Evolutionary conservation across 257 asterid species (phyloP).

Genomic region (Capsicum pubescens): DNA sequence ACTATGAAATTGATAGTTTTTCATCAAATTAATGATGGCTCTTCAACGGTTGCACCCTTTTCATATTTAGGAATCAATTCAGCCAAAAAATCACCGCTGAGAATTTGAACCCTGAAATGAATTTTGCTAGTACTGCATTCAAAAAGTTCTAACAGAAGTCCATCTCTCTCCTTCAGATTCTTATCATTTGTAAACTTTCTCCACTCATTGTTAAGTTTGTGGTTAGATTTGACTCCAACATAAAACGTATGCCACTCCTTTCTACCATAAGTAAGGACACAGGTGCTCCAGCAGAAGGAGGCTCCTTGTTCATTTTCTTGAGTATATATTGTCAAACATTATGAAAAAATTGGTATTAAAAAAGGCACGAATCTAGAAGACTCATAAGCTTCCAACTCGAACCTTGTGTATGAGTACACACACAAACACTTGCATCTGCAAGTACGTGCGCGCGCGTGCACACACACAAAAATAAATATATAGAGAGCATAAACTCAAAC

Average conservation of each 20-base stretch:
- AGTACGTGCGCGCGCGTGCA: no score
- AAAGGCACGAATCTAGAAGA: background rate
- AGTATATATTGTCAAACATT: conserved; percentile 32
- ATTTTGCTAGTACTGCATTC: conserved; percentile 8
- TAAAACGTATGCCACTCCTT: conserved; percentile 44
- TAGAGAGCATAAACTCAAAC: no score
- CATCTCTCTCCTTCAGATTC: conserved; percentile 50
- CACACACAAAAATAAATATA: no score
- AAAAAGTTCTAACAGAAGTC: conserved; percentile 53
- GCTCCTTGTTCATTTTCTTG: background rate
- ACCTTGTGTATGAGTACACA: background rate
- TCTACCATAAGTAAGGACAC: conserved; percentile 38
- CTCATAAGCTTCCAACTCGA: background rate
- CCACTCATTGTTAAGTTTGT: conserved; percentile 36
- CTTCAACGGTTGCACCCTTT: no score
- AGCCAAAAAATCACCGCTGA: no score
- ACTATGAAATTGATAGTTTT: no score
- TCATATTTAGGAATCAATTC: no score
- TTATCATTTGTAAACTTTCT: conserved; percentile 42
- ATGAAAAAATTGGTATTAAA: background rate
- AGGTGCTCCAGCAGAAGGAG: conserved; percentile 38
- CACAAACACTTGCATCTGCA: no score
- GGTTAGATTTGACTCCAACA: background rate
- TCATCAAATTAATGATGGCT: no score
- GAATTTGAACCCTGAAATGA: no score